These are phyloP conservation scores for Candida argentea DNA, from an alignment of 805 yeast species.

Conservation along the genomic window DNA sequence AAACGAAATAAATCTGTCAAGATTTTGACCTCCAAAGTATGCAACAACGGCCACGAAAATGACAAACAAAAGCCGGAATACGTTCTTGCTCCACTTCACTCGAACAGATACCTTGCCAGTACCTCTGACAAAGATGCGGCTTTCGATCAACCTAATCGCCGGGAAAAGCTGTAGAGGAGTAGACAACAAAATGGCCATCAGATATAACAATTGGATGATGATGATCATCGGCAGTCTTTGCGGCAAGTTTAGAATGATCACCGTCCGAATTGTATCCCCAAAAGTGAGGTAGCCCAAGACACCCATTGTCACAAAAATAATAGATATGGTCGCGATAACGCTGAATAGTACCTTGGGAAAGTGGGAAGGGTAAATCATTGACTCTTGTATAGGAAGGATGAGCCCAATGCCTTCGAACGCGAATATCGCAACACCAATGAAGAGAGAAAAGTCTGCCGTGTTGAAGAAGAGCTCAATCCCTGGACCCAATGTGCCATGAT, in stretches of 20 bases:
- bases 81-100: conserved; percentile 60
- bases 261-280: conserved; percentile 56
- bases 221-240: conserved; percentile 54
- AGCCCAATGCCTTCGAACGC: conserved; percentile 86
- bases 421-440: conserved; percentile 76
- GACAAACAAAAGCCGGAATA: conserved; percentile 46
- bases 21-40: conserved; percentile 54
- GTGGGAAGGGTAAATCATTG: conserved; percentile 67
- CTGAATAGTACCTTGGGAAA: conserved; percentile 55
- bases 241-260: conserved; percentile 62
- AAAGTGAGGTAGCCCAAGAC: conserved; percentile 61
- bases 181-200: conserved; percentile 63
- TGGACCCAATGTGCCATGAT: conserved; percentile 30
- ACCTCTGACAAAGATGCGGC: conserved; percentile 36
- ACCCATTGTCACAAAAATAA: conserved; percentile 55
- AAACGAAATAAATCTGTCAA: conserved; percentile 68
- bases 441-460: conserved; percentile 50
- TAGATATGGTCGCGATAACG: conserved; percentile 55
- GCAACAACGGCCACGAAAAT: conserved; percentile 47
- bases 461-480: conserved; percentile 46
- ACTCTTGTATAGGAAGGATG: conserved; percentile 72
- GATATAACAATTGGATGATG: conserved; percentile 59
- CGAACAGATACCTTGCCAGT: conserved; percentile 48
- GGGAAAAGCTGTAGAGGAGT: conserved; percentile 80
- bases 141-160: conserved; percentile 64